Evolutionary conservation across 208 protist species (phyloP).

Genomic region (Trypanosoma vivax): DNA sequence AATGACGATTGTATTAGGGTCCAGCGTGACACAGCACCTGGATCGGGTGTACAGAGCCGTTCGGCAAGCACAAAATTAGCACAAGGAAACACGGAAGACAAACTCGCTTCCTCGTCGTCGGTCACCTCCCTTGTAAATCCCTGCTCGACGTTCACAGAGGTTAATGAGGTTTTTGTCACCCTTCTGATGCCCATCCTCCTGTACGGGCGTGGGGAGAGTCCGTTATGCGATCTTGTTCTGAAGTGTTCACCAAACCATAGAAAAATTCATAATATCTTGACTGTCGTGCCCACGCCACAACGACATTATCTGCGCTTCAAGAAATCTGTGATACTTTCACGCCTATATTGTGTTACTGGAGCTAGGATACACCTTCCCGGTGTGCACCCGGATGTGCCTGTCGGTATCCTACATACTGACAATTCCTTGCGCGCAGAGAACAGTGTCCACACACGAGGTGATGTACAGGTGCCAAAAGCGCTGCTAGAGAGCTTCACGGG

Average conservation of each 20-base stretch:
- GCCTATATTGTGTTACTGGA: conserved; percentile 45
- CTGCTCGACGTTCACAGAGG: conserved; percentile 74
- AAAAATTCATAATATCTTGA: conserved; percentile 51
- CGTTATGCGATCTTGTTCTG: conserved; percentile 27
- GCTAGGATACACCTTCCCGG: conserved; percentile 54
- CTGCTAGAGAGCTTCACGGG: conserved; percentile 18
- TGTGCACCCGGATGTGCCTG: conserved; percentile 38
- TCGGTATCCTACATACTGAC: conserved; percentile 33
- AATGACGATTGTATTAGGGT: conserved; percentile 55
- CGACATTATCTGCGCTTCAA: conserved; percentile 51
- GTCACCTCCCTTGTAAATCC: conserved; percentile 23
- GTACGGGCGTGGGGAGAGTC: conserved; percentile 31
- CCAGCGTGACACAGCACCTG: background rate
- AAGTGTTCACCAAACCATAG: conserved; percentile 33
- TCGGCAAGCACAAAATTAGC: background rate
- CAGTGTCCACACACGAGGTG: conserved; percentile 4
- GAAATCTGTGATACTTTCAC: conserved; percentile 32
- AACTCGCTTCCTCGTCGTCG: background rate
- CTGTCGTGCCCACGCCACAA: conserved; percentile 68
- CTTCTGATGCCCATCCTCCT: conserved; percentile 63
- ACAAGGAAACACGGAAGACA: background rate
- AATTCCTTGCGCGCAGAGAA: conserved; percentile 17
- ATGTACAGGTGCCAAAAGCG: conserved; percentile 14
- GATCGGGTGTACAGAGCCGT: too few species aligned
- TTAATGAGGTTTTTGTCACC: conserved; percentile 74